Conservation (phyloP, 1,284 basidiomycete genomes). For the Pholiota adiposa region DNA sequence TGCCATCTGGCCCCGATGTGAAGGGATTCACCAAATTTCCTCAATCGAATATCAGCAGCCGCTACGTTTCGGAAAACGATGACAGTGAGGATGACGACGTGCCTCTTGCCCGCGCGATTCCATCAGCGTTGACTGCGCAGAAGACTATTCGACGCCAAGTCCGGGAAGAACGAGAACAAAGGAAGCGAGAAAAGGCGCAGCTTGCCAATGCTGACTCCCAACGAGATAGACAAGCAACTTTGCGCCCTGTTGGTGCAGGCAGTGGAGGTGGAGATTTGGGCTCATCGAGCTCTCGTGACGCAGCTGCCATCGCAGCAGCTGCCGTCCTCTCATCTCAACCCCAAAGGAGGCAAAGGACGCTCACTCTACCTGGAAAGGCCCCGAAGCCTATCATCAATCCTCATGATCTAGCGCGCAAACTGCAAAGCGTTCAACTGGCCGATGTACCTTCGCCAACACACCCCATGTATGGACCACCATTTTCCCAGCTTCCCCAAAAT, state of each 20-base stretch:
- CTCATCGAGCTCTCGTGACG: constrained; percentile 42
- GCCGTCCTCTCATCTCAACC: constrained; percentile 10
- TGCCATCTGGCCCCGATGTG: background rate
- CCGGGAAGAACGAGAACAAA: constrained; percentile 65
- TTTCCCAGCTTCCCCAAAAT: constrained; percentile 11
- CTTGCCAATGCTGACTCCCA: constrained; percentile 18
- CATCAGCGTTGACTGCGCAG: constrained; percentile 77
- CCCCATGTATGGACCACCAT: constrained; percentile 9
- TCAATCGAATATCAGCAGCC: constrained; percentile 16
- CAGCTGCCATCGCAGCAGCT: constrained; percentile 39
- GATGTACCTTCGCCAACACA: constrained; percentile 12
- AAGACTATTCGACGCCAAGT: constrained; percentile 75
- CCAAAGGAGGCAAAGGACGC: constrained; percentile 44
- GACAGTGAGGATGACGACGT: constrained; percentile 65
- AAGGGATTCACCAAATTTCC: constrained; percentile 14
- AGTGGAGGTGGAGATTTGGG: constrained; percentile 17
- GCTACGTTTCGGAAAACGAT: constrained; percentile 29
- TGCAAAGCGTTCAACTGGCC: constrained; percentile 52
- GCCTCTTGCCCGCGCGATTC: constrained; percentile 78
- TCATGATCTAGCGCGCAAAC: constrained; percentile 62
- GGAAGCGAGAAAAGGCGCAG: constrained; percentile 51
- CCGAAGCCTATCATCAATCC: constrained; percentile 44
- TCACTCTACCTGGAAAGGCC: constrained; percentile 47
- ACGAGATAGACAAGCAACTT: constrained; percentile 35
- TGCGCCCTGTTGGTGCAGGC: constrained; percentile 39